phyloP scores from a whole-genome alignment of 2,329 filamentous ascomycete species.

The Exophiala phaeomuriformis region DNA sequence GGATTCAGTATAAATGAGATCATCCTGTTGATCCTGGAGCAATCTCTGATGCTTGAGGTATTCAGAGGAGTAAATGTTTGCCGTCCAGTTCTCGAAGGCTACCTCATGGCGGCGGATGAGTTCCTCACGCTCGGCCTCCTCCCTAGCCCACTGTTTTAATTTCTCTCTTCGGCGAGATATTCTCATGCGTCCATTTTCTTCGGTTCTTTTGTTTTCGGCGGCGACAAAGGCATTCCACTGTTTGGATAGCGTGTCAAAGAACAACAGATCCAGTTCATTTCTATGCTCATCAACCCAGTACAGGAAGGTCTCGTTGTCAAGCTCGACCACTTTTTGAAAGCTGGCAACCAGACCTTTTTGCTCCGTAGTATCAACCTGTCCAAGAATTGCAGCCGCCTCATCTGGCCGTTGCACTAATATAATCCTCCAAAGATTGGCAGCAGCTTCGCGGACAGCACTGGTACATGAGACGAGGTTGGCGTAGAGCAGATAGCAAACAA shows the following conservation, averaged over 20 bases:
- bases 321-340: constrained; percentile 75
- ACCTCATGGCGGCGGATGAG: constrained; percentile 74
- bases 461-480: constrained; percentile 71
- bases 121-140: constrained; percentile 62
- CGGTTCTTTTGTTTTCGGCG: constrained; percentile 70
- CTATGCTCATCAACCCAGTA: constrained; percentile 81
- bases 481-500: constrained; percentile 91
- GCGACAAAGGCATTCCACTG: constrained; percentile 83
- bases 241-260: constrained; percentile 72
- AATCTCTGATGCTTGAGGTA: constrained; percentile 84
- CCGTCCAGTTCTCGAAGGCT: constrained; percentile 83
- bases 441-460: constrained; percentile 60
- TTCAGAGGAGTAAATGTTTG: constrained; percentile 89
- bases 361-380: constrained; percentile 61
- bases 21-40: constrained; percentile 89
- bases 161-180: constrained; percentile 72
- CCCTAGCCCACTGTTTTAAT: constrained; percentile 69
- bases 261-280: constrained; percentile 68
- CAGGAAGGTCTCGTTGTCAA: constrained; percentile 84
- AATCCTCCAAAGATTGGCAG: constrained; percentile 82
- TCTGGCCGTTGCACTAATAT: constrained; percentile 87
- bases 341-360: constrained; percentile 65
- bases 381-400: constrained; percentile 67
- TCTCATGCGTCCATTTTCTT: constrained; percentile 64
- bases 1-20: constrained; percentile 66